Conservation (phyloP, 2,329 filamentous ascomycete genomes). For the Trichoderma asperellum region DNA sequence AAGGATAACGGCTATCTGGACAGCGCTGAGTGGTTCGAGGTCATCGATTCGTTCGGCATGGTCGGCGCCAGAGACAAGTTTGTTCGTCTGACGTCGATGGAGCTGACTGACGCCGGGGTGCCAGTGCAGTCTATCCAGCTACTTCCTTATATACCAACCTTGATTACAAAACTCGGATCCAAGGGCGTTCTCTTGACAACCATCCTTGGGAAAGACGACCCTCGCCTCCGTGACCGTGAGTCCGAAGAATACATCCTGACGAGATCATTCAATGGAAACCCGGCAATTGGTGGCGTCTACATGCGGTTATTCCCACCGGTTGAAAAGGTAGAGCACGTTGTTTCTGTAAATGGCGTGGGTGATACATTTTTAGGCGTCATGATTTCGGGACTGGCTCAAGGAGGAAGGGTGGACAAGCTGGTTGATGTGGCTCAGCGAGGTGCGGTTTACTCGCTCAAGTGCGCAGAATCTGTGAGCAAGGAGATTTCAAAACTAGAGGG, state of each 20-base stretch:
- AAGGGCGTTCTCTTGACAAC: slow-evolving; percentile 76
- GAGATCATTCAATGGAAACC: slow-evolving; percentile 58
- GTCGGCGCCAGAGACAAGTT: slow-evolving; percentile 74
- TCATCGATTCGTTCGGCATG: slow-evolving; percentile 81
- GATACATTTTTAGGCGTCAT: slow-evolving; percentile 90
- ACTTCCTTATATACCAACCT: slow-evolving; percentile 82
- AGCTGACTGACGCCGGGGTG: slow-evolving; percentile 77
- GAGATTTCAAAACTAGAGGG: slow-evolving; percentile 53
- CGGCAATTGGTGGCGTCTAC: slow-evolving; percentile 74
- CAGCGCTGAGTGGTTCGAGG: slow-evolving; percentile 71
- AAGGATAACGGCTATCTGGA: slow-evolving; percentile 70
- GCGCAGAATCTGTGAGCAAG: slow-evolving; percentile 71
- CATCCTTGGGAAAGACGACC: slow-evolving; percentile 69
- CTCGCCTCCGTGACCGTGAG: slow-evolving; percentile 64
- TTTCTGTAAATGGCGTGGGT: slow-evolving; percentile 92
- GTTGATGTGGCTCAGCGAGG: slow-evolving; percentile 82
- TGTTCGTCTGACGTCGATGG: slow-evolving; percentile 64
- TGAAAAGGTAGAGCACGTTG: slow-evolving; percentile 69
- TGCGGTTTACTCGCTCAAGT: slow-evolving; percentile 77
- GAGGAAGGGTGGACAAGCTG: slow-evolving; percentile 60
- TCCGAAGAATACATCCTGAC: slow-evolving; percentile 73
- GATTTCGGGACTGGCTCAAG: slow-evolving; percentile 73
- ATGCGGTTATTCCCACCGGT: slow-evolving; percentile 73
- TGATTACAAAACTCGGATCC: slow-evolving; percentile 81
- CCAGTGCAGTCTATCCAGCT: slow-evolving; percentile 84